A percentile compares a stretch with the other conserved stretches of the same genome.
Conservation (phyloP, 805 yeast genomes). For the Candida pseudofarinosa region DNA sequence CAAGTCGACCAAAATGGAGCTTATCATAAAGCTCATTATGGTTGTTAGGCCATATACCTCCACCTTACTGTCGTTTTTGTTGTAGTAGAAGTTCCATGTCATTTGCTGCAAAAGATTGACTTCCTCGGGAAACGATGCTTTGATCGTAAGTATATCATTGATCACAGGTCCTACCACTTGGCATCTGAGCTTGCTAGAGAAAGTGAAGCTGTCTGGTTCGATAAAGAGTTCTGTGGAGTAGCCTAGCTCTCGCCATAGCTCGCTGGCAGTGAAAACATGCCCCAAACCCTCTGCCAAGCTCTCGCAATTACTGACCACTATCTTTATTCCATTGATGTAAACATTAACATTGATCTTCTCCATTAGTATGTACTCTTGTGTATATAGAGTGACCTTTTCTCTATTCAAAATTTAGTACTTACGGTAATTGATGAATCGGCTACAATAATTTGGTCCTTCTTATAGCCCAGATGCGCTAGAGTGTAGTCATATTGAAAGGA, state of each 20-base stretch:
- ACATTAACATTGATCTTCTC: conserved; percentile 9
- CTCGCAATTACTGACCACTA: conserved; percentile 6
- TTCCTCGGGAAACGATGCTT: background rate
- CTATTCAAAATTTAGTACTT: no score
- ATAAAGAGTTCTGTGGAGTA: conserved; percentile 7
- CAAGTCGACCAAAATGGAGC: conserved; percentile 21
- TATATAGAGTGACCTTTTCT: background rate
- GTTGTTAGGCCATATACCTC: conserved; percentile 5
- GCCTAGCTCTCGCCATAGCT: conserved; percentile 9
- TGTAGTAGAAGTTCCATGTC: conserved; percentile 6
- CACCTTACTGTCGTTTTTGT: conserved; percentile 5
- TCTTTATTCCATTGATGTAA: conserved; percentile 8
- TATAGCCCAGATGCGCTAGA: background rate
- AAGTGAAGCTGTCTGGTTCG: conserved; percentile 2
- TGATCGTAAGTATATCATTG: background rate
- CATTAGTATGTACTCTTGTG: background rate
- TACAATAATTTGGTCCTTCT: conserved; percentile 1
- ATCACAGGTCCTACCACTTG: background rate
- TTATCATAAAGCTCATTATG: conserved; percentile 19
- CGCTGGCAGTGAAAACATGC: conserved; percentile 1
- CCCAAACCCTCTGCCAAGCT: conserved; percentile 11
- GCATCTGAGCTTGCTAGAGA: background rate
- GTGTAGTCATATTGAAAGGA: background rate
- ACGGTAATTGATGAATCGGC: conserved; percentile 3
- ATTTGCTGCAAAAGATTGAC: conserved; percentile 4